phyloP scores from a whole-genome alignment of 495 filamentous ascomycete genomes.

The Cryomyces antarcticus region DNA sequence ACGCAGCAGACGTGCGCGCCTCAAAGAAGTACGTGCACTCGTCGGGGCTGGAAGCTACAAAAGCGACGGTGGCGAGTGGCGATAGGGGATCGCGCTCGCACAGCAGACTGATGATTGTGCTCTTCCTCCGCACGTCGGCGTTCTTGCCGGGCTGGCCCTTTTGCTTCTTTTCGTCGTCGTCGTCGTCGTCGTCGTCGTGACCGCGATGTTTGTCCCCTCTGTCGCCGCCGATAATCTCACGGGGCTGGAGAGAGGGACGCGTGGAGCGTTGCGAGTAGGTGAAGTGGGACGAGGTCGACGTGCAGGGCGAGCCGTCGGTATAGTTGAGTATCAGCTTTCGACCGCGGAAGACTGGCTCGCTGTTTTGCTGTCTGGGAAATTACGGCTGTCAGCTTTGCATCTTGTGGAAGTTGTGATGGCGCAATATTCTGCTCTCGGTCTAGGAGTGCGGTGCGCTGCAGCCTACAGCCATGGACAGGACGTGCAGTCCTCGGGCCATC shows the following conservation, averaged over 20 bases:
- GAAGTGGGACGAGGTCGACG: too few species aligned
- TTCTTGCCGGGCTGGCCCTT: conserved; percentile 10
- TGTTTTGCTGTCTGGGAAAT: conserved; percentile 38
- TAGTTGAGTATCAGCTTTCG: conserved; percentile 87
- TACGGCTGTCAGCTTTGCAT: neutral
- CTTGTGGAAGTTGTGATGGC: neutral
- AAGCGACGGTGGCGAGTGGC: conserved; percentile 46
- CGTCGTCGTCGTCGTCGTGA: conserved; percentile 1
- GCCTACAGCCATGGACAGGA: too few species aligned
- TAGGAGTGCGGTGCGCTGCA: too few species aligned
- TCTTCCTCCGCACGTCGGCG: conserved; percentile 39
- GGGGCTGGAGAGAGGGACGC: conserved; percentile 6
- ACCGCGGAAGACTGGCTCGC: conserved; percentile 54
- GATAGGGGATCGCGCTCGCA: conserved; percentile 58
- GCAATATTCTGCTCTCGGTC: too few species aligned
- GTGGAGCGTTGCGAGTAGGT: conserved; percentile 10
- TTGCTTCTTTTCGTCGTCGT: conserved; percentile 14
- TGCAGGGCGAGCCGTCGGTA: conserved; percentile 68
- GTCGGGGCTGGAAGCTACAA: conserved; percentile 65
- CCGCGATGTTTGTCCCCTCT: conserved; percentile 6
- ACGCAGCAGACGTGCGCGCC: conserved; percentile 70
- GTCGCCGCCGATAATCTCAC: conserved; percentile 11
- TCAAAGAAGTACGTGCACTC: conserved; percentile 96
- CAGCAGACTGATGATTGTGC: conserved; percentile 76
- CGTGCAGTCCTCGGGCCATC: too few species aligned